A percentile compares a stretch with the other conserved stretches of the same genome.
Conservation (phyloP, 2,329 filamentous ascomycete genomes). For the Ophiostoma piceae region DNA sequence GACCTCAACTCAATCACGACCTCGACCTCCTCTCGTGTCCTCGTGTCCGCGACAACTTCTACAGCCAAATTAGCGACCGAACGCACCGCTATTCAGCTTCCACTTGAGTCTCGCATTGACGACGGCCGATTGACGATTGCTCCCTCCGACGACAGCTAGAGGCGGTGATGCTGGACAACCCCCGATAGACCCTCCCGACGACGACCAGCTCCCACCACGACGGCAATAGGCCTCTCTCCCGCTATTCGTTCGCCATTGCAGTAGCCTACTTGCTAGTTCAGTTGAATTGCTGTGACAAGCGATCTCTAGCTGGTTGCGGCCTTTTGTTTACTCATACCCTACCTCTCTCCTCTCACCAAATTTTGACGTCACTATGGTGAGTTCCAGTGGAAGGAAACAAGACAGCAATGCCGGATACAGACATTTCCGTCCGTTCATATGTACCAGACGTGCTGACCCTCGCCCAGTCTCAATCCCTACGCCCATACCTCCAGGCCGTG, state of each 20-base stretch:
- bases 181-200: neutral
- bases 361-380: slow-evolving; percentile 5
- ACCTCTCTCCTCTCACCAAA: neutral
- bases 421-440: neutral
- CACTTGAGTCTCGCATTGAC: neutral
- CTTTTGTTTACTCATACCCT: neutral
- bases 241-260: neutral
- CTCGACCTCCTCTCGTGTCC: neutral
- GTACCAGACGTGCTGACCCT: neutral
- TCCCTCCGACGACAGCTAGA: neutral
- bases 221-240: neutral
- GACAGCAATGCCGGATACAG: neutral
- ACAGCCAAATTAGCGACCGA: neutral
- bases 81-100: neutral
- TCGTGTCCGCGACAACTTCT: neutral
- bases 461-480: slow-evolving; percentile 85
- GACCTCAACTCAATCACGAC: neutral
- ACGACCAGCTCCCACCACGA: neutral
- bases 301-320: neutral
- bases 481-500: slow-evolving; percentile 93
- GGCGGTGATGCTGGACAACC: slow-evolving; percentile 12
- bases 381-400: neutral
- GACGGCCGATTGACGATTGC: neutral
- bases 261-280: neutral
- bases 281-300: neutral